Evolutionary conservation across 345 rosid species (phyloP), one percentile per base, ranked within the genome.

Genomic region (Murraya paniculata): DNA sequence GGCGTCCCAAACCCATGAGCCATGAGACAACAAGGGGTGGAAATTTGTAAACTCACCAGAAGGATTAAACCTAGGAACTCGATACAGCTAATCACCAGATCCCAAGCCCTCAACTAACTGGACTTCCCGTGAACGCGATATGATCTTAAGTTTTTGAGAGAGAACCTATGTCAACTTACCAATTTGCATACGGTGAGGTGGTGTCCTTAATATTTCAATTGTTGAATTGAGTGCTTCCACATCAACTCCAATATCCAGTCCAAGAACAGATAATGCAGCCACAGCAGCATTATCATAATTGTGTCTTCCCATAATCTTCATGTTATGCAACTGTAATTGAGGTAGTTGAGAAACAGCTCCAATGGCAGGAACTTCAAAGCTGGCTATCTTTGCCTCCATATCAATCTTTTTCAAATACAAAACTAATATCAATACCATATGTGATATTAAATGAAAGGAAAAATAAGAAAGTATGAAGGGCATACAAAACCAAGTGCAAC

Each of bases 261-360:
- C 80, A 78, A 79, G 75, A 73, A 81, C 74, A 50, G 84, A 71
- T 78, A 84, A 78, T 78, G 87, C 87, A 59, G 84, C 86, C 61
- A 84, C 84, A 71, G 86, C 86, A 78, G 84, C 82, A 68, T 84
- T 78, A 24, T 24, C 55, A 48, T 78, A 81, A 65, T 84, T 84
- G 78, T 81, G 87, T 57, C 77, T 76, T 10, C 82, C 87, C 33
- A 68, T 60, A 76, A 62, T 69, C 74, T 76, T 84, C 80, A 84
- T 27, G 72, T 61, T 61, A 64, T 68, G 61, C 65, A 81, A 72
- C 48, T 81, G 71, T 60, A n/a, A n/a, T n/a, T n/a, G n/a, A n/a
- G n/a, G n/a, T n/a, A 84, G 28, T 61, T 78, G 82, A 21, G 82
- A 78, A 62, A 33, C 68, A 64, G 79, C 45, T 72, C 84, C 82